Base-by-base conservation (phyloP, 2,329 filamentous ascomycete species). In the Fusarium humuli region DNA sequence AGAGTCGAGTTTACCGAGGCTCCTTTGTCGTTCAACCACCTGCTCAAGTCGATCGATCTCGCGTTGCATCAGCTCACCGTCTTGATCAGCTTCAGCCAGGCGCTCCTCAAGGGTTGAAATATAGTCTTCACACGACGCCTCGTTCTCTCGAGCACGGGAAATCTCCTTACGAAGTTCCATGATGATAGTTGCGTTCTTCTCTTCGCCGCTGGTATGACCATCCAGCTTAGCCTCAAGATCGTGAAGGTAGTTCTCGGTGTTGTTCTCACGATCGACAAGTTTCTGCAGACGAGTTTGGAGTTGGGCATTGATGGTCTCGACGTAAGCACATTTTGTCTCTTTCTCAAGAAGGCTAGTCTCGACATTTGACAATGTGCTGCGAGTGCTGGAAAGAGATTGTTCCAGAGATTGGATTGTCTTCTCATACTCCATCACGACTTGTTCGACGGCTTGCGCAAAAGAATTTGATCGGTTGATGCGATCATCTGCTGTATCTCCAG, bases 401-500 rank as follows among this genome's bases (percentile, higher is more conserved):
- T 99, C 96, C 18, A 99, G 87, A 56, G 89, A 92, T 79, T 98
- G 94, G 52, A 99, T 99, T 0, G 97, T 99, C 85, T 97, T 98
- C 79, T 99, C 97, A 78, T 99, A 99, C 81, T 99, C 96, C 50
- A 98, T 84, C 5, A 99, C 94, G 23, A 99, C 94, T 77, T 97
- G 93, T 76, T 99, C 96, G 22, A 99, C 95, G 29, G 95, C 95
- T 78, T 97, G 92, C 3, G 95, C 94, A 77, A 99, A 98, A 0
- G 93, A 97, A 78, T 97, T 97, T 20, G 97, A 99, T 42, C 96
- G 91, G 78, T 98, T 97, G 70, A 98, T 83, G 56, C 96, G 88
- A 78, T 98, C 94, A 25, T 94, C 91, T 1, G 94, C 93, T 72
- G 85, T 93, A 77, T 95, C 94, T 57, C 90, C 93, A 18, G 91